Base-by-base conservation (phyloP, 2,329 filamentous ascomycete genomes). In the Rosellinia necatrix region DNA sequence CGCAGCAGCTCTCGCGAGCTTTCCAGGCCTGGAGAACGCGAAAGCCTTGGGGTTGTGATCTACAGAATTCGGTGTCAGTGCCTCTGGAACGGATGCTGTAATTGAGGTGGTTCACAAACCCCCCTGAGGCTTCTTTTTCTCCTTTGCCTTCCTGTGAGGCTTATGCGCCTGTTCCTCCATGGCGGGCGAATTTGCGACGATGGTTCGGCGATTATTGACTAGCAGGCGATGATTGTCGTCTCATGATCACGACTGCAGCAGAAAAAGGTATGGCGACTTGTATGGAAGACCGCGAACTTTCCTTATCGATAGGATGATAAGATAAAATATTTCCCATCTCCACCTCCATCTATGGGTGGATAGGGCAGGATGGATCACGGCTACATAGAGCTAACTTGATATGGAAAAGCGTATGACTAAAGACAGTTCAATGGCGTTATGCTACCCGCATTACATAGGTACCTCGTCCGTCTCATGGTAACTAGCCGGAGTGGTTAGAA, bases 21-120 rank as follows among this genome's bases (percentile, higher is more conserved):
- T 89, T 61, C 92, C 92, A 1, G 92, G 91, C 59, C 89, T 88
- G 37, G 90, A 81, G 72, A 89, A 91, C 51, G 91, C 88, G 73
- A 96, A 97, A 12, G 92, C 92, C 76, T 96, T 97, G 2, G 91
- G 90, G 71, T 96, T 96, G 61, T 79, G 81, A 52, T 90, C 90
- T 86, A 68, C 61, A 67, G 57, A 37, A 21, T 15, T n/a, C 8
- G 2, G 17, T 50, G 63, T 71, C 59, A 72, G 64, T 25, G n/a
- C 5, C 29, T 40, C 30, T 24, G 17, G 32, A 41, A 24, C 5
- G 17, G n/a, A 12, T 13, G 21, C 43, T 47, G 40, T 49, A 10
- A 56, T 49, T 47, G 30, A 35, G 6, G 13, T 29, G 12, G 30
- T 37, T 50, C 13, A 63, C 74, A 57, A 68, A 84, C 83, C 85